A percentile compares a stretch with the other conserved stretches of the same genome.
Conservation (phyloP, 148 eudicot species). For the Rhododendron williamsianum region DNA sequence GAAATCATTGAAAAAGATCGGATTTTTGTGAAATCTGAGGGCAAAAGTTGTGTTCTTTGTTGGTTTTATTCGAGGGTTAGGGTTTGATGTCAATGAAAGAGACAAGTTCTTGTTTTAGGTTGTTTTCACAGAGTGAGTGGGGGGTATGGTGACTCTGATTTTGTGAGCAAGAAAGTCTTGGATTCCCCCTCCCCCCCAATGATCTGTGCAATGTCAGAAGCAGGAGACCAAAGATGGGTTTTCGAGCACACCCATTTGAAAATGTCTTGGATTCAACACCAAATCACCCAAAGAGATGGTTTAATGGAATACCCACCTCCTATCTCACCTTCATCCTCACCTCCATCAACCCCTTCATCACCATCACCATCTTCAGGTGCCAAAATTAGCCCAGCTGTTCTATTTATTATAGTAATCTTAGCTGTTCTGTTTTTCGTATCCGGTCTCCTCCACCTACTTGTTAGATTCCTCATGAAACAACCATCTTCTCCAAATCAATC, state of each 20-base stretch:
- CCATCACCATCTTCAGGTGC: conserved; percentile 32
- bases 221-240: conserved; percentile 25
- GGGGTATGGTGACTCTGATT: not conserved
- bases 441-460: conserved; percentile 43
- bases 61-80: not conserved
- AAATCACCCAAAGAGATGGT: conserved; percentile 35
- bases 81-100: not conserved
- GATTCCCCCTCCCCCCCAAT: conserved; percentile 2
- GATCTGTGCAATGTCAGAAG: conserved; percentile 22
- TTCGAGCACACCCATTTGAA: conserved; percentile 47
- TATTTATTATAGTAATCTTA: conserved; percentile 43
- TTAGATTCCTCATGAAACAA: conserved; percentile 38
- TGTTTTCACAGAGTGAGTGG: not conserved
- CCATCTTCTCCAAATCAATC: conserved; percentile 22
- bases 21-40: not conserved
- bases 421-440: conserved; percentile 43
- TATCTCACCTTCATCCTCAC: conserved; percentile 13
- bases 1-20: not conserved
- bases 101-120: not conserved
- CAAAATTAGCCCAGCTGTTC: conserved; percentile 45
- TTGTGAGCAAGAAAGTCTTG: not conserved
- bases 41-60: not conserved
- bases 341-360: conserved; percentile 18
- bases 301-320: conserved; percentile 35
- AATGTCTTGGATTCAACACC: conserved; percentile 41